Evolutionary conservation across 208 protist species (phyloP), one percentile per base, ranked within the genome.

Genomic region (Leishmania martiniquensis): DNA sequence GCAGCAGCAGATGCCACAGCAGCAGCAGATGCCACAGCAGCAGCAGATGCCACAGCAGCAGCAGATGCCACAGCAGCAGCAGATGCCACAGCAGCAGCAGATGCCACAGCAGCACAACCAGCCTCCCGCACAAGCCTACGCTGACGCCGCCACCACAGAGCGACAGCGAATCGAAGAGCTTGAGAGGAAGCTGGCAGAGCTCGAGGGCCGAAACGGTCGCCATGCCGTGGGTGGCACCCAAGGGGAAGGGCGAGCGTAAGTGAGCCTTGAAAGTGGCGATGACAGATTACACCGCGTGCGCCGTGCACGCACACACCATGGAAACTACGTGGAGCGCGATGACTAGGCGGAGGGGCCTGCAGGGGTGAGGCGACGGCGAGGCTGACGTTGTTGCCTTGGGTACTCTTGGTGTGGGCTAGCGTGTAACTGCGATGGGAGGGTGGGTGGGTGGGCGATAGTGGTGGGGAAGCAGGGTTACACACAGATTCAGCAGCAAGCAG

Each of bases 171-270:
- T 91, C 52, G 77, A 77, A 51, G 69, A 87, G 62, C 71, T 93
- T 55, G 72, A 93, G 75, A 78, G 76, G n/a, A 54, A 90, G 78
- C 67, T 94, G 37, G 85, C 73, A 25, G 85, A 80, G 45, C 59
- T 90, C 45, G 71, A 82, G 73, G 78, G 77, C n/a, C 78, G 59
- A 1, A 70, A 78, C 17, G 45, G 79, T n/a, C 32, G 45, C 44
- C 71, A 45, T 6, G 20, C 62, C 4, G n/a, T 29, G 2, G 44
- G 42, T 17, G 44, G 57, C 5, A 17, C 39, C 4, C 45, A 84
- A 3, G 67, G 85, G 29, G 68, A 80, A 3, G 37, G 84, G n/a
- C n/a, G n/a, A n/a, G n/a, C 25, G 77, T 78, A 44, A 69, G 84
- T 7, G 83, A 84, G 12, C 10, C 15, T 39, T 77, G 84, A 1